Base-by-base conservation (phyloP, 306 rosid species). In the Cucurbita moschata region DNA sequence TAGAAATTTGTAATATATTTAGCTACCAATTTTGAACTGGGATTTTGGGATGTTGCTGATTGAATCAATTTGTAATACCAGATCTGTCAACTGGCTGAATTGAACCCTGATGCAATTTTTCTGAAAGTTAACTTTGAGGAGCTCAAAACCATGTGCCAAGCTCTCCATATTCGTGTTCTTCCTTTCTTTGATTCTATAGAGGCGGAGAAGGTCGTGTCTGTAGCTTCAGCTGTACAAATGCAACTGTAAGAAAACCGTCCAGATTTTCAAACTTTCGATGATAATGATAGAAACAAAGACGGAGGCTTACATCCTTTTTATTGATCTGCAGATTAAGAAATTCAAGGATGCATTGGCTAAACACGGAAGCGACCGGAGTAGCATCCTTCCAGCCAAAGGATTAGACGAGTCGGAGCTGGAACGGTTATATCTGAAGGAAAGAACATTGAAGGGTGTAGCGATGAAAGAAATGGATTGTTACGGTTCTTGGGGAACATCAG, bases 51-150 rank as follows among this genome's bases (percentile, higher is more conserved):
- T 58, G 58, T 78, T 35, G 18, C 56, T 49, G 57, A 35, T 77
- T 18, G 59, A 77, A 4, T 67, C 51, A 4, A 54, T 23, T 4
- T 76, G 60, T 35, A 55, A 50, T 19, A 44, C 7, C 87, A 92
- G 96, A 90, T 92, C 78, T 92, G 96, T 84, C 96, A 92, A 79
- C 86, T 90, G 12, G 98, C 98, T 19, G 96, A 87, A 65, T 8
- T 52, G 71, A 60, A 90, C 57, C 90, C 92, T 44, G 76, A 81
- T 79, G 86, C 89, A 46, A 76, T 81, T 0, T 83, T 90, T 74
- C 86, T 92, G 6, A 85, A 88, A 80, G 90, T 92, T 35, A 88
- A 92, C 85, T 81, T 81, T 53, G 96, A 88, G 68, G 82, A 88
- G 62, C 87, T 84, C 78, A 92, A 87, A 74, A 74, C 87, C 50